phyloP scores from a whole-genome alignment of 78 protist genomes.

The Dictyostelium firmibasis region DNA sequence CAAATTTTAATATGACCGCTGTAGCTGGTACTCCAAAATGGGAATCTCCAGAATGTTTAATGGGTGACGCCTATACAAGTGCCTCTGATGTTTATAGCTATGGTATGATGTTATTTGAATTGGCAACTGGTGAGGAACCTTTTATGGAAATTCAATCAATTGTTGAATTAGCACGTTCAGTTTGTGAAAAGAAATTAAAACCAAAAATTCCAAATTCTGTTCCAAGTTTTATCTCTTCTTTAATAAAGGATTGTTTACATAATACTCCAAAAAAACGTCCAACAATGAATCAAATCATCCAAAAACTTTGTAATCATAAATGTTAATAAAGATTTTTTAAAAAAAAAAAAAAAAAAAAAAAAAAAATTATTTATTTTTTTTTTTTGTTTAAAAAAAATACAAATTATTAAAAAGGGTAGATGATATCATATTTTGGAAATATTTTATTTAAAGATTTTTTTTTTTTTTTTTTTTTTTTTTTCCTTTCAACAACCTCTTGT shows the following conservation, averaged over 20 bases:
- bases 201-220: conserved; percentile 40
- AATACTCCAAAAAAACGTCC: conserved; percentile 54
- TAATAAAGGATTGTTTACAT: conserved; percentile 59
- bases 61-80: conserved; percentile 53
- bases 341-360: too few relatives aligned
- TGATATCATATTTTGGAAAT: too few relatives aligned
- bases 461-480: too few relatives aligned
- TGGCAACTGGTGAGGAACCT: conserved; percentile 65
- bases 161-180: conserved; percentile 40
- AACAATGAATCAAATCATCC: conserved; percentile 48
- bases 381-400: too few relatives aligned
- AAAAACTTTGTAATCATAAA: background rate
- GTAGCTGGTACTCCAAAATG: conserved; percentile 75
- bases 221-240: background rate
- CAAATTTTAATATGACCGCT: conserved; percentile 53
- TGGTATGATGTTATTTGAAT: conserved; percentile 62
- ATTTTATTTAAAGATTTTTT: too few relatives aligned
- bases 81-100: conserved; percentile 62
- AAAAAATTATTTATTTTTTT: too few relatives aligned
- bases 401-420: too few relatives aligned
- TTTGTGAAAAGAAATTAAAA: conserved; percentile 56
- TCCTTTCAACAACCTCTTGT: background rate
- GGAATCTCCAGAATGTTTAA: conserved; percentile 71
- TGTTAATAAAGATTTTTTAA: background rate
- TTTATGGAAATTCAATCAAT: conserved; percentile 49